phyloP scores from a whole-genome alignment of 345 rosid species.

The Eucalyptus decipiens region DNA sequence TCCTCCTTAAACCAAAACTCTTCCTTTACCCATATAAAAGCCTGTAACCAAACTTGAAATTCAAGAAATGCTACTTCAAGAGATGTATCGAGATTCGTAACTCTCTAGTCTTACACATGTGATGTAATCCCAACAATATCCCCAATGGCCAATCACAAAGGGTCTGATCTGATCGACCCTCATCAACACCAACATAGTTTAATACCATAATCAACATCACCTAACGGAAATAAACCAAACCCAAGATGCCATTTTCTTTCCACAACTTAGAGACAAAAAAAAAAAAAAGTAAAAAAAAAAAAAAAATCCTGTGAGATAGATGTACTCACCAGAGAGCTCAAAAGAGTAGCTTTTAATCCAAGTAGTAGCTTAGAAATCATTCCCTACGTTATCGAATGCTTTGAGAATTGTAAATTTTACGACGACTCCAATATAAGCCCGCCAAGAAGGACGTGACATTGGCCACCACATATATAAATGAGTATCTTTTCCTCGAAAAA shows the following conservation, averaged over 20 bases:
- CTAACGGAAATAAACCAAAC: not conserved
- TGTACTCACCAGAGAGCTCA: not conserved
- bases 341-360: not conserved
- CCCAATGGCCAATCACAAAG: not conserved
- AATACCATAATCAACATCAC: not conserved
- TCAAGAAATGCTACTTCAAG: not conserved
- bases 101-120: not conserved
- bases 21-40: not conserved
- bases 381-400: not conserved
- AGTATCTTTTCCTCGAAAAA: not conserved
- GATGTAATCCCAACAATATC: not conserved
- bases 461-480: not conserved
- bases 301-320: not conserved
- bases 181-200: not conserved
- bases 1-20: not conserved
- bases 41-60: not conserved
- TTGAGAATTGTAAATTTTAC: not conserved
- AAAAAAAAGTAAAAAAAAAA: not conserved
- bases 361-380: not conserved
- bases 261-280: not conserved
- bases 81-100: not conserved
- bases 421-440: not conserved
- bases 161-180: not conserved
- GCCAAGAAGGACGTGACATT: not conserved
- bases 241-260: not conserved